Percentiles rank a stretch among this genome's conserved stretches.
Conservation (phyloP, 2,329 filamentous ascomycete species). For the Epichloe gansuensis region DNA sequence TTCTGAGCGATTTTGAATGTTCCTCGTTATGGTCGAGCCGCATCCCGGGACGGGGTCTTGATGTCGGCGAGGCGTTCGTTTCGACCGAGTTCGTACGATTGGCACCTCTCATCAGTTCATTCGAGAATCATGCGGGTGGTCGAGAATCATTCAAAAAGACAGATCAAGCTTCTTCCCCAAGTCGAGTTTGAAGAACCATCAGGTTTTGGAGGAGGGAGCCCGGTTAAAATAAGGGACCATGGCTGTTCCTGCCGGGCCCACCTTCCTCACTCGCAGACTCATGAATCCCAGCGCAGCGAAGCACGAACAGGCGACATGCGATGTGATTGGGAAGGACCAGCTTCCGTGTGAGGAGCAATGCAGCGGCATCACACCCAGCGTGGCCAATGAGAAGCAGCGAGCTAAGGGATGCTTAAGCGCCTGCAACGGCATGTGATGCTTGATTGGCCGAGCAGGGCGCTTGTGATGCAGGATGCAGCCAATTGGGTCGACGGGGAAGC, state of each 20-base stretch:
- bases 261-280: not conserved
- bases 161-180: not conserved
- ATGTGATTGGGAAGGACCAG: constrained; percentile 1
- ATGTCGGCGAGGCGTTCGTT: not conserved
- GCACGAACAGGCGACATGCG: constrained; percentile 9
- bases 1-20: not conserved
- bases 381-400: constrained; percentile 16
- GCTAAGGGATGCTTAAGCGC: constrained; percentile 19
- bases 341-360: constrained; percentile 7
- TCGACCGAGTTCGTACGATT: not conserved
- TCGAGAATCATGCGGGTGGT: not conserved
- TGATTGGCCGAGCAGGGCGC: constrained; percentile 16
- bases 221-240: constrained; percentile 2
- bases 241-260: not conserved
- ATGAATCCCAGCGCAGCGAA: not conserved
- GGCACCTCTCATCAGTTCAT: not conserved
- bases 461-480: constrained; percentile 11
- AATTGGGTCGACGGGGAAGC: constrained; percentile 11
- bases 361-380: constrained; percentile 4
- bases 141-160: not conserved
- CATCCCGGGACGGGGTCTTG: not conserved
- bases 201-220: constrained; percentile 10
- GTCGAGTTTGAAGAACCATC: not conserved
- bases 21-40: not conserved
- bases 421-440: constrained; percentile 13